Conservation (phyloP, 257 asterid genomes). For the Lantana camara region DNA sequence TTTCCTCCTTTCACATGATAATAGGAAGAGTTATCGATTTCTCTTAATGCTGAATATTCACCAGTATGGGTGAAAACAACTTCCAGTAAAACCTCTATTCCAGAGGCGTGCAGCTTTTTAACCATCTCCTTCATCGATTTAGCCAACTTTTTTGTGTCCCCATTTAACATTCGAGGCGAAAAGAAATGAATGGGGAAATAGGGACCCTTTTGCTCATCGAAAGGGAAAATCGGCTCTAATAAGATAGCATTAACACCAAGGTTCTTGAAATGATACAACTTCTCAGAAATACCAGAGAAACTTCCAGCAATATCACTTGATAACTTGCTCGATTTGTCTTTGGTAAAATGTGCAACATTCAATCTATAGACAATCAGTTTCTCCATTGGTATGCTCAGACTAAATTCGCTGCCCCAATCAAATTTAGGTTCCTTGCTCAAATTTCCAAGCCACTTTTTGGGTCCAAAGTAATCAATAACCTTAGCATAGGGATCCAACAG, state of each 20-base stretch:
- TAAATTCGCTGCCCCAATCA: constrained; percentile 74
- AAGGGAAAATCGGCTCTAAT: constrained; percentile 83
- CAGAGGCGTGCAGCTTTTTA: constrained; percentile 65
- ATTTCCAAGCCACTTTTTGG: constrained; percentile 48
- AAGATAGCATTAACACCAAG: constrained; percentile 89
- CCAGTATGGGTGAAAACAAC: constrained; percentile 83
- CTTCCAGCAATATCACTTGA: constrained; percentile 59
- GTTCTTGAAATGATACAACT: constrained; percentile 66
- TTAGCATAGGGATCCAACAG: constrained; percentile 86
- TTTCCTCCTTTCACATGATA: constrained; percentile 35
- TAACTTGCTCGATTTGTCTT: constrained; percentile 71
- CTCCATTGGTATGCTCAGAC: constrained; percentile 69
- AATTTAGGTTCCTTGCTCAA: constrained; percentile 59
- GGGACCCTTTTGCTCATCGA: constrained; percentile 69
- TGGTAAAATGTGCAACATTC: constrained; percentile 61
- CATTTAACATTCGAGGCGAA: constrained; percentile 55
- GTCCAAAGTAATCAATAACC: constrained; percentile 49
- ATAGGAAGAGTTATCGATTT: constrained; percentile 58
- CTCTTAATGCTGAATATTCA: constrained; percentile 48
- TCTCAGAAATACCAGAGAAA: constrained; percentile 68
- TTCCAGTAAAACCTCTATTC: constrained; percentile 85
- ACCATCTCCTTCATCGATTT: constrained; percentile 88
- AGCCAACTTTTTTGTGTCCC: constrained; percentile 40
- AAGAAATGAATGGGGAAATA: constrained; percentile 83
- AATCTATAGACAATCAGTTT: constrained; percentile 70